Conservation (phyloP, 306 rosid species). For the Prunus padus region DNA sequence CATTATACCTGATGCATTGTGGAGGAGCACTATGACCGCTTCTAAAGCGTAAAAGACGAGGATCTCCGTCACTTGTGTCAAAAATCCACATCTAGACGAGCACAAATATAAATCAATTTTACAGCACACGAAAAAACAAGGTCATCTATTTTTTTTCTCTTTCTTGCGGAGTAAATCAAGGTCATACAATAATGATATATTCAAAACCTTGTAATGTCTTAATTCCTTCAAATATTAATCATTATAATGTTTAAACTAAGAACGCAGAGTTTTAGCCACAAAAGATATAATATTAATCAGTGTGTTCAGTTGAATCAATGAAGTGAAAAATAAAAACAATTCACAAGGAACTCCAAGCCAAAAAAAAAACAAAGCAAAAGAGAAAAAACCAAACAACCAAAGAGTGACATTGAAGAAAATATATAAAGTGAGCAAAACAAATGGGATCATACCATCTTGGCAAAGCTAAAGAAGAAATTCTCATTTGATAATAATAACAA, state of each 20-base stretch:
- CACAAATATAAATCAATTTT: conserved; percentile 7
- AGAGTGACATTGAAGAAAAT: not conserved
- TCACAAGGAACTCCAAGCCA: not conserved
- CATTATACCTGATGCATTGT: conserved; percentile 73
- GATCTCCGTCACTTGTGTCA: conserved; percentile 89
- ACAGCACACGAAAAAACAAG: not conserved
- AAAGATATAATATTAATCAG: not conserved
- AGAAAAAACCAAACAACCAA: not conserved
- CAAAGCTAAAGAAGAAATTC: not conserved
- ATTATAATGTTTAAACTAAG: not conserved
- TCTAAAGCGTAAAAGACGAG: conserved; percentile 84
- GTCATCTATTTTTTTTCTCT: not conserved
- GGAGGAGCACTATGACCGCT: conserved; percentile 98
- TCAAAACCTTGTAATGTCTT: not conserved
- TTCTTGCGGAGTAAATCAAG: not conserved
- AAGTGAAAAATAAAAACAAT: not conserved
- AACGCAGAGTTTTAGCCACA: not conserved
- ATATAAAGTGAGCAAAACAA: not conserved
- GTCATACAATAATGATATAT: not conserved
- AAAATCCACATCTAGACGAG: conserved; percentile 86
- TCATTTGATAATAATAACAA: not conserved
- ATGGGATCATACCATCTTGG: not conserved
- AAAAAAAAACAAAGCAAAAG: not conserved
- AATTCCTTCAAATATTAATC: not conserved
- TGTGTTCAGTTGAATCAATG: not conserved